These are phyloP conservation scores for Epichloe uncinata DNA, from an alignment of 2,329 filamentous ascomycete species.

Conservation along the genomic window DNA sequence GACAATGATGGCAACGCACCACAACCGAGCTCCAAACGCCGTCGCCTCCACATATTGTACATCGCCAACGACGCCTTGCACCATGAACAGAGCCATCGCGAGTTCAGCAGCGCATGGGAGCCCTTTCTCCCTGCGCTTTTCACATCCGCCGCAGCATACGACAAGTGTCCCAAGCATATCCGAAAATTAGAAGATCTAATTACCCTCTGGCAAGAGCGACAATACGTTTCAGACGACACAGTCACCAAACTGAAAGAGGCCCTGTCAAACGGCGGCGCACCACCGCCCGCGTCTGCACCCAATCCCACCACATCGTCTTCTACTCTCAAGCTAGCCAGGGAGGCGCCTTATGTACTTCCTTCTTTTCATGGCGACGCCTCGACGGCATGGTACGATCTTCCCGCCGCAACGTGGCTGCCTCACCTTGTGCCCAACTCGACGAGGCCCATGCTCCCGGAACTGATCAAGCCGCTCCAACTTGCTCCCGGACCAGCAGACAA, in stretches of 20 bases:
- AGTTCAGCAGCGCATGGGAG: constrained; percentile 44
- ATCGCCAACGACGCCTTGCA: constrained; percentile 67
- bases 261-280: constrained; percentile 26
- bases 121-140: constrained; percentile 46
- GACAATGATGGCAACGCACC: constrained; percentile 21
- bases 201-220: constrained; percentile 54
- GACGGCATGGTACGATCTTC: constrained; percentile 68
- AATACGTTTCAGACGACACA: constrained; percentile 43
- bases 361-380: constrained; percentile 62
- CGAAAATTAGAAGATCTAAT: constrained; percentile 52
- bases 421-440: constrained; percentile 66
- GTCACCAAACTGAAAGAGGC: constrained; percentile 46
- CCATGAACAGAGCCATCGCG: constrained; percentile 40
- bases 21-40: constrained; percentile 48
- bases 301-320: constrained; percentile 9
- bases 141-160: constrained; percentile 41
- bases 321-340: constrained; percentile 35
- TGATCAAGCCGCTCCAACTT: constrained; percentile 60
- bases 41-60: constrained; percentile 63
- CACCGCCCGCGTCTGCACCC: constrained; percentile 10
- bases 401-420: constrained; percentile 68
- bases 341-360: constrained; percentile 58
- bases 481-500: constrained; percentile 54
- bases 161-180: constrained; percentile 51
- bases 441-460: constrained; percentile 56